These are phyloP conservation scores for Aspergillus vadensis DNA, from an alignment of 2,329 filamentous ascomycete genomes.

Conservation along the genomic window DNA sequence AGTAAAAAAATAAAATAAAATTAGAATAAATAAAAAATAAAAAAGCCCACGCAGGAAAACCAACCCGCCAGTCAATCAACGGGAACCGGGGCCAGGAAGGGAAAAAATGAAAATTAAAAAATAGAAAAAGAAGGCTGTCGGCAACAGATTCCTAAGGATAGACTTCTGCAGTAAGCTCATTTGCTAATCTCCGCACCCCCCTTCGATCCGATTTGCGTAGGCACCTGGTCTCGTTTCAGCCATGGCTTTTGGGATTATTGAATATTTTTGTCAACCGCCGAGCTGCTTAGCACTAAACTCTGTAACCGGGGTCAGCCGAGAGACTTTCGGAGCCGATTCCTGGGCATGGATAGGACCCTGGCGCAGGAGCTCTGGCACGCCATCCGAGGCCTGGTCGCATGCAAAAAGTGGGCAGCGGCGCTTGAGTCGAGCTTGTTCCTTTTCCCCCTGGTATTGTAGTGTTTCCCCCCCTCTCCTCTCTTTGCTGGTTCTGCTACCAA, in stretches of 20 bases:
- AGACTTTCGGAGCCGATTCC: constrained; percentile 30
- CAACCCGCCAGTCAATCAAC: background rate
- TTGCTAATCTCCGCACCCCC: constrained; percentile 13
- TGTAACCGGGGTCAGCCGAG: constrained; percentile 27
- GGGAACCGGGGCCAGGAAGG: background rate
- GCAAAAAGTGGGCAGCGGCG: too few species aligned
- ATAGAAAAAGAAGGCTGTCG: constrained; percentile 8
- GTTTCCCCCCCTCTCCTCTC: too few species aligned
- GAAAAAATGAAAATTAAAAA: too few species aligned
- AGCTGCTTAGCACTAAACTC: background rate
- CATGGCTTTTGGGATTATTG: constrained; percentile 18
- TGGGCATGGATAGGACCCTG: constrained; percentile 29
- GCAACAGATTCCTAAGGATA: constrained; percentile 33
- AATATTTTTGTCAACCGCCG: too few species aligned
- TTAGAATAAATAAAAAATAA: background rate
- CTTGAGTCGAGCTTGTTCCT: too few species aligned
- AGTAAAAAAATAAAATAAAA: background rate
- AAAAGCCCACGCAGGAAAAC: background rate
- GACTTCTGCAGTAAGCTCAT: constrained; percentile 23
- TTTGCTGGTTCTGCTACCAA: too few species aligned
- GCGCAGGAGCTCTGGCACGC: constrained; percentile 11
- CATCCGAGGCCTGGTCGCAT: background rate
- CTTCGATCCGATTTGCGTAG: constrained; percentile 23
- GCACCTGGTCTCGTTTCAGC: constrained; percentile 23
- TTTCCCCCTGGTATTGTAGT: too few species aligned